Conservation (phyloP, 148 eudicot species). For the Diospyros lotus region DNA sequence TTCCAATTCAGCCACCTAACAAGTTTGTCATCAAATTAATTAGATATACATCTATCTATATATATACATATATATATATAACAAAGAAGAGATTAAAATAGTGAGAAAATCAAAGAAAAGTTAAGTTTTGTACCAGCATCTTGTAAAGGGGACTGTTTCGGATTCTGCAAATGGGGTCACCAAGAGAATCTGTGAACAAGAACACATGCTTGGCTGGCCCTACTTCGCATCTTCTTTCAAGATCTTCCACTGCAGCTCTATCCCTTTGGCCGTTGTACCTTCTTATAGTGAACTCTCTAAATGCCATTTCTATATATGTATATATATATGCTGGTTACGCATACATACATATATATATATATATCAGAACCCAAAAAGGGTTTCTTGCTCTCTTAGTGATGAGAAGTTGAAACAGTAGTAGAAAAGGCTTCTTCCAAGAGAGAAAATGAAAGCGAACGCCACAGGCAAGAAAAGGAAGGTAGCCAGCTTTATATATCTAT, state of each 20-base stretch:
- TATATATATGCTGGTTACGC: too few relatives aligned
- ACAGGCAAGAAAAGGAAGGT: too few relatives aligned
- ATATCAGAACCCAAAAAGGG: too few relatives aligned
- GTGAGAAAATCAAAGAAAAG: too few relatives aligned
- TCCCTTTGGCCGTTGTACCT: conserved; percentile 18
- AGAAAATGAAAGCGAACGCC: too few relatives aligned
- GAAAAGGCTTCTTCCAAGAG: too few relatives aligned
- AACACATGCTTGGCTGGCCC: conserved; percentile 25
- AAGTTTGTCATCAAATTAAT: neutral
- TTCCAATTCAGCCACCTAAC: conserved; percentile 30
- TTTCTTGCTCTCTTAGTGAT: too few relatives aligned
- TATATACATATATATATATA: neutral
- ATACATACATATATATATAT: too few relatives aligned
- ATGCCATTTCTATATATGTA: conserved; percentile 13
- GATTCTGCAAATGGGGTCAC: conserved; percentile 37
- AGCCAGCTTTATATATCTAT: too few relatives aligned
- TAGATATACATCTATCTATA: too few relatives aligned
- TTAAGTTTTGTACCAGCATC: conserved; percentile 22
- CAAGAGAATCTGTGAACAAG: conserved; percentile 32
- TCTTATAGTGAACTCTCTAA: conserved; percentile 16
- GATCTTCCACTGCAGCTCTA: conserved; percentile 21
- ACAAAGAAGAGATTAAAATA: neutral
- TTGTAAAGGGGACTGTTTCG: conserved; percentile 29
- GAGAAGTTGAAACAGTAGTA: too few relatives aligned
- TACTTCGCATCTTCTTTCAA: conserved; percentile 32